Evolutionary conservation across 768 basidiomycete genomes (phyloP), one percentile per base, ranked within the genome.

Genomic region (Boletus edulis): DNA sequence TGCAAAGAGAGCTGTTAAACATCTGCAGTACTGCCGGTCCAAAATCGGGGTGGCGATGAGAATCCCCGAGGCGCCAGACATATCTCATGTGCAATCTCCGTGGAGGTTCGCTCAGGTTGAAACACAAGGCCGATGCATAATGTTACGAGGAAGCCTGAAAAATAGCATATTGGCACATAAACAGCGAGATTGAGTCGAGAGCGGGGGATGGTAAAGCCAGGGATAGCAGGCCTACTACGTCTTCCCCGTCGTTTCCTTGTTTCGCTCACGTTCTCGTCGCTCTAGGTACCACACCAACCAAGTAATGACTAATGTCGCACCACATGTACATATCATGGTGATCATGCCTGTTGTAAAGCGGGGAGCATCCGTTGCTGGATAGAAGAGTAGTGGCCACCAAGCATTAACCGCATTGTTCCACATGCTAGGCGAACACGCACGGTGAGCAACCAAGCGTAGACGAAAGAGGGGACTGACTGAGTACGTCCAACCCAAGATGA

Each of bases 321-420:
- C 68, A 41, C 79, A 79, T 0, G 77, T 77, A 43, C 79, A 80
- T 34, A 87, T 75, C 83, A 87, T 85, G 11, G 85, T 81, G 59
- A 83, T 82, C 82, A 86, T 83, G 20, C 86, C 87, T 54, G 81
- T 87, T 17, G 65, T 75, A 68, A 89, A 89, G 24, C 72, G 71
- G 5, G 88, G 87, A 5, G 85, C 86, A 49, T 88, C 83, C 24
- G 84, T 84, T 5, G 86, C 85, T n/a, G 81, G 83, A 68, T 88
- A 89, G 66, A 86, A 83, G 20, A 89, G 76, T 9, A 86, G 75
- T 43, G 84, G 78, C 84, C 84, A 87, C 84, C 83, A 85, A 1
- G 84, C 83, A 62, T 86, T 85, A 43, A 87, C 67, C 34, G 76
- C 81, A 62, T 86, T 86, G 70, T 81, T 85, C 78, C 84, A 86